These are phyloP conservation scores for Amphichorda felina DNA, from an alignment of 2,329 filamentous ascomycete genomes.

Conservation along the genomic window DNA sequence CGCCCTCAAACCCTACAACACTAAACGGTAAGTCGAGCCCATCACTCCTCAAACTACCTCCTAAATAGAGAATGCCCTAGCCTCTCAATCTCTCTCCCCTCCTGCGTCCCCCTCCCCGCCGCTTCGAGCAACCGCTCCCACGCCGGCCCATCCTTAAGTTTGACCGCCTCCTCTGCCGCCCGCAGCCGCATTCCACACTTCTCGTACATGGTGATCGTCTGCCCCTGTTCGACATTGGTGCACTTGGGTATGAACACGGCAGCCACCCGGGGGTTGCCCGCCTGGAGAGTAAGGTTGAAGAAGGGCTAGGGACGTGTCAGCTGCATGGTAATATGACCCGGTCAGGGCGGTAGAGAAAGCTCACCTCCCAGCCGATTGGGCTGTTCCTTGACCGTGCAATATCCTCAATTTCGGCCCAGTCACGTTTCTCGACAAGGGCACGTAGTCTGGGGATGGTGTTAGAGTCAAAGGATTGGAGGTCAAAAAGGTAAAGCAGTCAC, in stretches of 20 bases:
- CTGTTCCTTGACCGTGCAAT: constrained; percentile 68
- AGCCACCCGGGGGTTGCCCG: constrained; percentile 82
- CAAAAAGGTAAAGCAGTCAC: constrained; percentile 12
- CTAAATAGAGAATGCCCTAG: constrained; percentile 40
- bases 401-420: constrained; percentile 90
- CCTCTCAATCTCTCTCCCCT: constrained; percentile 70
- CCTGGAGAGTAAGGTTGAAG: constrained; percentile 77
- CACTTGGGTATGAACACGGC: constrained; percentile 82
- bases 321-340: too few species aligned
- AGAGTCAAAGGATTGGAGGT: not conserved
- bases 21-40: not conserved
- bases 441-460: constrained; percentile 63
- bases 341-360: constrained; percentile 18
- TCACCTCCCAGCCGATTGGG: constrained; percentile 91
- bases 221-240: constrained; percentile 52
- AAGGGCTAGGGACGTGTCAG: constrained; percentile 50
- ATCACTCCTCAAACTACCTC: not conserved
- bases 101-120: constrained; percentile 55
- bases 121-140: constrained; percentile 63
- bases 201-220: constrained; percentile 84
- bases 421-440: constrained; percentile 77
- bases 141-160: constrained; percentile 64
- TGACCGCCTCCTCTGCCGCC: constrained; percentile 85
- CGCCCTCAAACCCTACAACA: not conserved
- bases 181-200: constrained; percentile 85